Evolutionary conservation across 352 stramenopile genomes (phyloP).

Genomic region (Phytophthora ohioensis): DNA sequence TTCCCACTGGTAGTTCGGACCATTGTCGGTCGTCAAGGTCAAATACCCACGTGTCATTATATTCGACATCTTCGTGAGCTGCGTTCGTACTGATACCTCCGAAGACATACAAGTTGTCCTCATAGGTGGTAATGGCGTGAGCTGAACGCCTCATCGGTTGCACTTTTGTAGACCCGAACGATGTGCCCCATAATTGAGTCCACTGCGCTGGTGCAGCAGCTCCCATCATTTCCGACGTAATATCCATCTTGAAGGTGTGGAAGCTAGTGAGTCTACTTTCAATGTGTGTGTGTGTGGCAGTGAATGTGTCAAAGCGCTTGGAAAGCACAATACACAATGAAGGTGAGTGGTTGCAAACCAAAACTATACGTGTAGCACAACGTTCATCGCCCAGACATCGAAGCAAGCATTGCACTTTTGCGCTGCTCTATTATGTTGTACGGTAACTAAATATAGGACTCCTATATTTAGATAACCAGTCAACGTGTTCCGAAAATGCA

Average conservation of each 20-base stretch:
- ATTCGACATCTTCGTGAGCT: conserved; percentile 60
- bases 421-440: no score
- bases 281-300: neutral
- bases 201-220: conserved; percentile 46
- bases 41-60: conserved; percentile 80
- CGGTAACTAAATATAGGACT: no score
- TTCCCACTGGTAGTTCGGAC: conserved; percentile 35
- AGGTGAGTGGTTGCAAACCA: conserved; percentile 22
- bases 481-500: no score
- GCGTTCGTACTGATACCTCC: conserved; percentile 57
- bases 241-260: conserved; percentile 10
- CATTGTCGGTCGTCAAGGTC: conserved; percentile 49
- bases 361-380: conserved; percentile 19
- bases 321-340: conserved; percentile 33
- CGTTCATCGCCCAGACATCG: conserved; percentile 20
- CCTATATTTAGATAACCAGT: neutral
- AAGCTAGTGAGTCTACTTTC: neutral
- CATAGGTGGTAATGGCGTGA: conserved; percentile 55
- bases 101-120: conserved; percentile 70
- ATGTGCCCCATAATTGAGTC: conserved; percentile 54
- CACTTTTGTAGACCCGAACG: conserved; percentile 20
- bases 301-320: conserved; percentile 17
- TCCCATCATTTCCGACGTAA: conserved; percentile 25
- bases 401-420: neutral
- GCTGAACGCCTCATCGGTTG: conserved; percentile 63